Evolutionary conservation across 1,139 yeast species (phyloP).

Genomic region (Debaryomyces sp.): DNA sequence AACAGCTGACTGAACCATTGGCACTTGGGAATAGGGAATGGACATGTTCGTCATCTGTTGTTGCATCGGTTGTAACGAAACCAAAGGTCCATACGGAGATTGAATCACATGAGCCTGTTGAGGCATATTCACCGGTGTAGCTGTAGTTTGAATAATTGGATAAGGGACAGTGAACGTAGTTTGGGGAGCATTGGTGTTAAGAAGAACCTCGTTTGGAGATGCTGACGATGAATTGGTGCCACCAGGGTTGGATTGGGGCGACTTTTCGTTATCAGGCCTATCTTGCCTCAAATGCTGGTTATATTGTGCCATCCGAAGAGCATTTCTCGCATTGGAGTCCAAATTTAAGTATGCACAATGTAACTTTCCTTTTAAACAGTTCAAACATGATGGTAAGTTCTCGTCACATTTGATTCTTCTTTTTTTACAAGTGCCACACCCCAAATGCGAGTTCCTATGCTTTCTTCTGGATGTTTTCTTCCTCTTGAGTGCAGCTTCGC

Average conservation of each 20-base stretch:
- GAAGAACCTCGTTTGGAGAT: constrained; percentile 8
- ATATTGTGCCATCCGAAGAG: constrained; percentile 54
- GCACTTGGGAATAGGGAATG: constrained; percentile 5
- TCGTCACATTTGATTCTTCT: constrained; percentile 73
- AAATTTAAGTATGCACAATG: constrained; percentile 57
- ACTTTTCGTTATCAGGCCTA: constrained; percentile 11
- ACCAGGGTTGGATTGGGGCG: constrained; percentile 3
- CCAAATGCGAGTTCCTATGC: constrained; percentile 64
- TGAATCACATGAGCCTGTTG: constrained; percentile 25
- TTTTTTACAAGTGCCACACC: constrained; percentile 69
- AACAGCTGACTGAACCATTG: constrained; percentile 1
- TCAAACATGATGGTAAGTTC: constrained; percentile 59
- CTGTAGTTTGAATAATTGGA: constrained; percentile 16
- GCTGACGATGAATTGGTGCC: constrained; percentile 9
- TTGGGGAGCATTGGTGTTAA: constrained; percentile 6
- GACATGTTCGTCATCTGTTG: constrained; percentile 11
- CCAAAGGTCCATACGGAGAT: constrained; percentile 41
- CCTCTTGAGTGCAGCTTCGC: constrained; percentile 16
- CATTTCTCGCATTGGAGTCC: constrained; percentile 53
- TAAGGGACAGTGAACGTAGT: constrained; percentile 18
- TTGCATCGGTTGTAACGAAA: constrained; percentile 32
- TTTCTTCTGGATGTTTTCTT: constrained; percentile 57
- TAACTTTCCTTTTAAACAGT: constrained; percentile 60
- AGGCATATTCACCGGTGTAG: constrained; percentile 15
- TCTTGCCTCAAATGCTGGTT: constrained; percentile 46